Base-by-base conservation (phyloP, 306 rosid genomes). In the Inga oerstediana region DNA sequence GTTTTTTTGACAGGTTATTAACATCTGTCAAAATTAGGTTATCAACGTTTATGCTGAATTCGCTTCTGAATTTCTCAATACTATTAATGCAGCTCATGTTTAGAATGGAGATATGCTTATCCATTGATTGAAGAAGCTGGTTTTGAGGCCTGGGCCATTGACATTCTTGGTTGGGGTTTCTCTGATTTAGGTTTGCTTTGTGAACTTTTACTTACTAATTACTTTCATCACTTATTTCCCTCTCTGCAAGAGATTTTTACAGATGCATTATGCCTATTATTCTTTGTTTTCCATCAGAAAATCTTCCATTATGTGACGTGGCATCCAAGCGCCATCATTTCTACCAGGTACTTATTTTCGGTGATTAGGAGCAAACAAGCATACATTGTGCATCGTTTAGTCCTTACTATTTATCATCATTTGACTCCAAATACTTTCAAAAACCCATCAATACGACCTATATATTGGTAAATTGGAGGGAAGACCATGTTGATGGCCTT, bases 131-230 rank as follows among this genome's bases (percentile, higher is more conserved):
- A 94, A 81, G 92, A 88, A 75, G 97, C 92, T 76, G 97, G 94
- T 62, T 80, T 92, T 7, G 92, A 94, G 84, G 80, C 94, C 35
- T 94, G 98, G 98, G 98, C 97, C 51, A 56, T 94, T 45, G 98
- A 94, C 84, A 89, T 92, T 83, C 97, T 94, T 84, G 97, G 98
- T 45, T 94, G 97, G 97, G 97, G 98, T 54, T 94, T 94, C 90
- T 92, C 93, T 79, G 93, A 92, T 88, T 81, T 94, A 88, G 97
- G 97, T 94, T 22, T 76, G 81, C 80, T 72, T 39, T 22, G 59
- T 76, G 7, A 39, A 67, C 37, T 32, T 77, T 71, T 19, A 37
- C 77, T 27, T 84, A 61, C 19, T 44, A 24, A 22, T 72, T 34
- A 37, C 24, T 71, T 74, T 72, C 64, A 46, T n/a, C 49, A 20